Conservation (phyloP, 2,329 filamentous ascomycete genomes). For the Hypoxylon sp. region DNA sequence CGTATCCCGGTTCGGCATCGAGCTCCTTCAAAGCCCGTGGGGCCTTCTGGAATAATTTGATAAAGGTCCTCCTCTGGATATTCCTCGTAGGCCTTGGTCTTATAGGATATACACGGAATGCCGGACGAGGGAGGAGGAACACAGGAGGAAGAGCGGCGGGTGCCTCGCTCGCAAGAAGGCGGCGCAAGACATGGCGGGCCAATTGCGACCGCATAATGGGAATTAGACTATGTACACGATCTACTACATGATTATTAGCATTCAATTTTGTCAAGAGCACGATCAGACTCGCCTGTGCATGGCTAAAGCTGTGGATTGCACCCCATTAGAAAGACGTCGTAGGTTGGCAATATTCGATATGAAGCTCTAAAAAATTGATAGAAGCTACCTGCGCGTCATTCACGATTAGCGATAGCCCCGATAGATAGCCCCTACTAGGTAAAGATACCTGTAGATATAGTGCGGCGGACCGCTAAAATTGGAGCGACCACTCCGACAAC, state of each 20-base stretch:
- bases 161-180: constrained; percentile 52
- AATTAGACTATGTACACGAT: constrained; percentile 48
- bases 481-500: constrained; percentile 6
- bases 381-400: constrained; percentile 39
- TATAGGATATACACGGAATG: constrained; percentile 53
- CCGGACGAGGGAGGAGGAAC: constrained; percentile 43
- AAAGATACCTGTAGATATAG: background rate
- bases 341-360: constrained; percentile 20
- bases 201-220: constrained; percentile 57
- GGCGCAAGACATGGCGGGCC: constrained; percentile 59
- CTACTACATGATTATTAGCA: constrained; percentile 49
- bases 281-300: constrained; percentile 51
- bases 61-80: constrained; percentile 69
- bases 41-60: constrained; percentile 73
- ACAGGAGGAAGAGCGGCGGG: constrained; percentile 34
- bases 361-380: constrained; percentile 36
- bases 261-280: background rate
- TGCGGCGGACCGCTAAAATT: constrained; percentile 17
- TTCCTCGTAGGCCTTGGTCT: constrained; percentile 47
- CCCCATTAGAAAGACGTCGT: constrained; percentile 25
- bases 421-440: background rate
- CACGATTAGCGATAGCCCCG: constrained; percentile 32
- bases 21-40: constrained; percentile 72
- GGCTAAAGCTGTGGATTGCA: constrained; percentile 44
- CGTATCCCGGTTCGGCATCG: constrained; percentile 78